Base-by-base conservation (phyloP, 2,329 filamentous ascomycete genomes). In the Pezicula neosporulosa region DNA sequence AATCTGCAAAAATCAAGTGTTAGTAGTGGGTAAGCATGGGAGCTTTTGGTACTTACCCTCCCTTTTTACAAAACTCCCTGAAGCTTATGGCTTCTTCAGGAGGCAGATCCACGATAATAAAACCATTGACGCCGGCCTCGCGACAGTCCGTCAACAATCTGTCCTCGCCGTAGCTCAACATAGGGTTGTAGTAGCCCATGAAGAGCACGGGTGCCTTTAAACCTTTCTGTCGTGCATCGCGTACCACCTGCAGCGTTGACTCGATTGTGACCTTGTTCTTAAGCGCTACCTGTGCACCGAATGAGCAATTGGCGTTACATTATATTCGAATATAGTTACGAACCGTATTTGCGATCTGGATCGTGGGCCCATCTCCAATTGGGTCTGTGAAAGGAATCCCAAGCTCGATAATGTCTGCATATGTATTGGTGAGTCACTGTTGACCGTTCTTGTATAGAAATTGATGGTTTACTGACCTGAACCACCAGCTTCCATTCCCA, bases 131-230 rank as follows among this genome's bases (percentile, higher is more conserved):
- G 24, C 92, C 90, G 3, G 90, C 88, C 49, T 83, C 82, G 67
- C 87, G 86, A 69, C 90, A 90, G 70, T 97, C 92, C 62, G 83
- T 80, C 49, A 99, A 77, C 70, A 97, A 84, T 54, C 80, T 82
- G 73, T 96, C 91, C 74, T 99, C 94, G 49, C 94, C 94, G 68
- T 97, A 99, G 64, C 87, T 90, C 55, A 97, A 77, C 55, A 97
- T 78, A 1, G 94, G 94, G 76, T 99, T 99, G 75, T 96, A 99
- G 81, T 99, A 99, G 64, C 94, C 94, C 94, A 99, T 99, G 59
- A 99, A 81, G 66, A 99, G 74, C 39, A 99, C 82, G 1, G 94
- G 94, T 1, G 87, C 84, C 63, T 80, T 86, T 50, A 97, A 77
- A 39, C 94, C 94, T 56, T 80, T 81, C 61, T 80, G 78, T 63